phyloP scores from a whole-genome alignment of 2,329 filamentous ascomycete genomes.

The Blumeriella jaapii region DNA sequence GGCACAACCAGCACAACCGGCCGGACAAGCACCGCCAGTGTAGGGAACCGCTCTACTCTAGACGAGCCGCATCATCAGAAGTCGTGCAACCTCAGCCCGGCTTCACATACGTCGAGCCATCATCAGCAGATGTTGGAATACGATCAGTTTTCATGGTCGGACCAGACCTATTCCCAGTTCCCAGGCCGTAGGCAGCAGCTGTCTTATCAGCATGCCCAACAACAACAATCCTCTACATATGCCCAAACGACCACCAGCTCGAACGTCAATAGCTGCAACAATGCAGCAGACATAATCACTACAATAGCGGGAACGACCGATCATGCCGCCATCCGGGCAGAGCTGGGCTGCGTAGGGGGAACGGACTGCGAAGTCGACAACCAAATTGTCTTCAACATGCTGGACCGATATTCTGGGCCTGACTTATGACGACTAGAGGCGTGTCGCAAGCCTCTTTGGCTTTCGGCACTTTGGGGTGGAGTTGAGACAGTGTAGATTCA shows the following conservation, averaged over 20 bases:
- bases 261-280: constrained; percentile 27
- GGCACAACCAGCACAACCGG: constrained; percentile 16
- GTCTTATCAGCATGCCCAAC: constrained; percentile 6
- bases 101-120: constrained; percentile 12
- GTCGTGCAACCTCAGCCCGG: no score
- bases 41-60: constrained; percentile 7
- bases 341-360: constrained; percentile 30
- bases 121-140: constrained; percentile 18
- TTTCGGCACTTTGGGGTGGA: no score
- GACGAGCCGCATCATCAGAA: constrained; percentile 10
- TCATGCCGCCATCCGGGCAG: constrained; percentile 28
- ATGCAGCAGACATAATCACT: constrained; percentile 34
- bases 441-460: neutral
- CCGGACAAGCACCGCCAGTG: constrained; percentile 12
- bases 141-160: constrained; percentile 13
- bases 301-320: constrained; percentile 30
- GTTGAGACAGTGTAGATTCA: no score
- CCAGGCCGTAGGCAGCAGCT: constrained; percentile 8
- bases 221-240: constrained; percentile 11
- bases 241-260: constrained; percentile 9
- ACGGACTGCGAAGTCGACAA: constrained; percentile 34
- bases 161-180: constrained; percentile 7
- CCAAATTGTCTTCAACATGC: constrained; percentile 31
- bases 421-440: constrained; percentile 12
- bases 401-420: constrained; percentile 32